These are phyloP conservation scores for Vitellaria paradoxa DNA, from an alignment of 179 eudicot genomes.

Conservation along the genomic window DNA sequence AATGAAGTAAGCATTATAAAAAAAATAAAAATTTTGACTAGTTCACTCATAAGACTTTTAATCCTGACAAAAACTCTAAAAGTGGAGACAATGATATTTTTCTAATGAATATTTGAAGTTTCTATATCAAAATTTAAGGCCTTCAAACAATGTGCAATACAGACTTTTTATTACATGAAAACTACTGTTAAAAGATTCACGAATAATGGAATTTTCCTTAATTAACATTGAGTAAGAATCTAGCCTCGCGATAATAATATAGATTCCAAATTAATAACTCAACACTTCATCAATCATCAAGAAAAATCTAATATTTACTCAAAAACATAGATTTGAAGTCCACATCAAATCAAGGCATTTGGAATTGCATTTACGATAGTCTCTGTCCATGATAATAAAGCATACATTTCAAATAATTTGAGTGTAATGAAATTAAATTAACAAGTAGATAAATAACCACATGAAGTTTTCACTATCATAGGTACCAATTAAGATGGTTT, in stretches of 20 bases:
- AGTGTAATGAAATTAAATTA: no score
- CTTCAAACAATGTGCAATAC: neutral
- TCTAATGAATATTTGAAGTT: neutral
- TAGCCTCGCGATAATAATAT: neutral
- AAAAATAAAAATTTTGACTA: no score
- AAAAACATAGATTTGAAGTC: neutral
- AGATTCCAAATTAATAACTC: neutral
- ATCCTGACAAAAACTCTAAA: no score
- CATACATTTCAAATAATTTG: neutral
- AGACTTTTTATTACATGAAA: neutral
- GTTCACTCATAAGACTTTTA: no score
- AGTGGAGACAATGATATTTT: no score
- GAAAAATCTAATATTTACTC: neutral
- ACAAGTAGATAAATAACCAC: neutral
- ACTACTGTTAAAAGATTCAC: neutral
- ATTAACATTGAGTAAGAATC: neutral
- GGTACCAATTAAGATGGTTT: no score
- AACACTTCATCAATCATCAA: neutral
- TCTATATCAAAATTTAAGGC: neutral
- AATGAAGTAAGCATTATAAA: no score
- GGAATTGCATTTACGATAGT: no score
- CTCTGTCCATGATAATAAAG: neutral
- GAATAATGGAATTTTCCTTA: neutral
- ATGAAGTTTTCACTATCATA: no score
- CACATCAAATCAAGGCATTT: neutral